Evolutionary conservation across 73 alveolate genomes (phyloP), one percentile per base, ranked within the genome.

Genomic region (Paramecium caudatum): DNA sequence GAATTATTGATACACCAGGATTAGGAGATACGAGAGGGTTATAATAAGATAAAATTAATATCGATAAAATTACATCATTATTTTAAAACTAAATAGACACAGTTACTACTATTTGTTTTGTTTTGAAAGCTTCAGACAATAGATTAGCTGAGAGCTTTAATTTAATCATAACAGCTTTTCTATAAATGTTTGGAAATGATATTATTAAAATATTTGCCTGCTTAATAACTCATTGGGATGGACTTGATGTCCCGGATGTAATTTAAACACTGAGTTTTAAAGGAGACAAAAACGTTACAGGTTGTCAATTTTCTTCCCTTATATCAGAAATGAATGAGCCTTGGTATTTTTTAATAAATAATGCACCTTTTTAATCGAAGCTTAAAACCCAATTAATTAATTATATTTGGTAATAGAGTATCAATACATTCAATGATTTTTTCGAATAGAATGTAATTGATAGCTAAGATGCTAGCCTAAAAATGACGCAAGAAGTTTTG

Each of bases 11-110:
- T 65, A 62, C 90, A 12, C 92, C 92, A 27, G 90, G 90, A 84
- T 69, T 84, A 27, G 90, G 92, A 34, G 90, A 78, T 80, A 84
- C 90, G 1, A 84, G 92, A 84, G 92, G 90, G 10, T 46, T 70
- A 15, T 15, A 9, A 23, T 23, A 65, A 15, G 92, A 84, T 36
- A 1, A 12, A 17, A 33, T 6, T 12, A 62, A 68, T 25, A 45
- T 46, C 4, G 4, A 84, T 1, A 3, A 84, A 62, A 84, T 84
- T 25, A 65, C 27, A 61, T 10, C 2, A 21, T 84, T 21, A 17
- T 55, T 84, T 45, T 16, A 16, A 36, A 17, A 36, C 3, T 10
- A 25, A 6, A 21, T 46, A 16, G 92, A 84, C n/a, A 32, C 86
- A 13, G n/a, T 84, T 27, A 4, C 81, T 32, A 47, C 91, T 10